Evolutionary conservation across 352 stramenopile species (phyloP).

Genomic region (Globisporangium nunn): DNA sequence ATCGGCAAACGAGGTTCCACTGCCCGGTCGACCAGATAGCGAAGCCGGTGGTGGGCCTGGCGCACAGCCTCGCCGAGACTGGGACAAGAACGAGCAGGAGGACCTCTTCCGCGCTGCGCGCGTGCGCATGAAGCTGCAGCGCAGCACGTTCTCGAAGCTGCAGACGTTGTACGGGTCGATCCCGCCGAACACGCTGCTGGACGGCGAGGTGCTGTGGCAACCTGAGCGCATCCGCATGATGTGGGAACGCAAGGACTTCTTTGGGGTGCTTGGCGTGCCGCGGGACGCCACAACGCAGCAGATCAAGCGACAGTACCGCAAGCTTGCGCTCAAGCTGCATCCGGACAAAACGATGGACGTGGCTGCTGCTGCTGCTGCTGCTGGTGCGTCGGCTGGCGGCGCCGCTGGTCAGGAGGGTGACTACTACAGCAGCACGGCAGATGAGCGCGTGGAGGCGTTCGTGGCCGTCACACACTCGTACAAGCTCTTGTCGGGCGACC

Average conservation of each 20-base stretch:
- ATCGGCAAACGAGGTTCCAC: neutral
- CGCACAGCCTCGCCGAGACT: conserved; percentile 1
- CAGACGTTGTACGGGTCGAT: conserved; percentile 26
- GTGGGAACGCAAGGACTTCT: conserved; percentile 73
- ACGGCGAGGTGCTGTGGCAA: conserved; percentile 70
- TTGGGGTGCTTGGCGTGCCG: conserved; percentile 64
- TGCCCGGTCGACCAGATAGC: conserved; percentile 2
- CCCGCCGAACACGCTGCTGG: conserved; percentile 27
- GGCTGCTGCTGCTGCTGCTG: conserved; percentile 17
- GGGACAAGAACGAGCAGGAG: conserved; percentile 66
- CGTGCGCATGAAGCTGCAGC: conserved; percentile 75
- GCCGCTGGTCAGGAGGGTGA: conserved; percentile 3
- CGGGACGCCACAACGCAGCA: conserved; percentile 52
- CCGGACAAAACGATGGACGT: conserved; percentile 58
- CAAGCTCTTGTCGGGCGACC: conserved; percentile 55
- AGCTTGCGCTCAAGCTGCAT: conserved; percentile 79
- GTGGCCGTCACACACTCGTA: conserved; percentile 74
- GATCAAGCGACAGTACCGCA: conserved; percentile 82
- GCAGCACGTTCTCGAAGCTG: conserved; percentile 34
- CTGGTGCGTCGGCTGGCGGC: conserved; percentile 15
- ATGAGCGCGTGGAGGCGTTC: conserved; percentile 71
- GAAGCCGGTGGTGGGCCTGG: conserved; percentile 5
- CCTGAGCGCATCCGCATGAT: conserved; percentile 70
- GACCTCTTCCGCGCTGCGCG: conserved; percentile 68
- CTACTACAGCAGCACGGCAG: conserved; percentile 17